Evolutionary conservation across 805 yeast species (phyloP).

Genomic region (Starmerella ratchasimensis): DNA sequence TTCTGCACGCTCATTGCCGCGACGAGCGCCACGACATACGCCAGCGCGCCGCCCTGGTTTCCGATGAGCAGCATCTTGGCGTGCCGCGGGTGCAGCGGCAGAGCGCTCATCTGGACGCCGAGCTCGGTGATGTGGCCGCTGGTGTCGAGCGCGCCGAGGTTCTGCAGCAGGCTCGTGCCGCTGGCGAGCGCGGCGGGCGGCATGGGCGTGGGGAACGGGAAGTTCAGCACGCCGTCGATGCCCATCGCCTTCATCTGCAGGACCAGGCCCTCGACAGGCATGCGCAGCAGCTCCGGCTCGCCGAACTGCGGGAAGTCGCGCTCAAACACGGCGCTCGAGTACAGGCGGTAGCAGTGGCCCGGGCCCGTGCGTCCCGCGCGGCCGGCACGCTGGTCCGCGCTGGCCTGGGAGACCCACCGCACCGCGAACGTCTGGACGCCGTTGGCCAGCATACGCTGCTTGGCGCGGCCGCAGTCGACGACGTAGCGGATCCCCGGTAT

Average conservation of each 20-base stretch:
- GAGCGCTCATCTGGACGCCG: slow-evolving; percentile 75
- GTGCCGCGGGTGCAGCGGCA: slow-evolving; percentile 89
- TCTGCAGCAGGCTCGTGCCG: slow-evolving; percentile 55
- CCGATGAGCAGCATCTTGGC: slow-evolving; percentile 82
- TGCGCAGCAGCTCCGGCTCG: slow-evolving; percentile 77
- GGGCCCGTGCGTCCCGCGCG: slow-evolving; percentile 99
- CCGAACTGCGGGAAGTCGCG: slow-evolving; percentile 71
- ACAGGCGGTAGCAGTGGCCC: slow-evolving; percentile 88
- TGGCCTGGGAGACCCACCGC: slow-evolving; percentile 87
- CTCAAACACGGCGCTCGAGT: slow-evolving; percentile 87
- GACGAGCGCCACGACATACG: slow-evolving; percentile 81
- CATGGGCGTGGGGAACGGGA: slow-evolving; percentile 96
- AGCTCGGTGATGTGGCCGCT: slow-evolving; percentile 51
- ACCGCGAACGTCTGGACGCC: slow-evolving; percentile 89
- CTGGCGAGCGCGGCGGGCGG: slow-evolving; percentile 42
- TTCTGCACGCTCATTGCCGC: slow-evolving; percentile 90
- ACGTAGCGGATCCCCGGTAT: slow-evolving; percentile 93
- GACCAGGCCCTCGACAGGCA: slow-evolving; percentile 96
- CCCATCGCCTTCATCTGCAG: slow-evolving; percentile 96
- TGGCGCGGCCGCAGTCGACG: slow-evolving; percentile 87
- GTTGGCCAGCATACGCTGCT: slow-evolving; percentile 70
- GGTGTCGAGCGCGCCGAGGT: slow-evolving; percentile 62
- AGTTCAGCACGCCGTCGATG: slow-evolving; percentile 73
- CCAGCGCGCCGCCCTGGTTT: slow-evolving; percentile 71
- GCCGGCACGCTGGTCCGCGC: slow-evolving; percentile 90